phyloP scores from a whole-genome alignment of 2,329 filamentous ascomycete species.

The Cordyceps cicadae region DNA sequence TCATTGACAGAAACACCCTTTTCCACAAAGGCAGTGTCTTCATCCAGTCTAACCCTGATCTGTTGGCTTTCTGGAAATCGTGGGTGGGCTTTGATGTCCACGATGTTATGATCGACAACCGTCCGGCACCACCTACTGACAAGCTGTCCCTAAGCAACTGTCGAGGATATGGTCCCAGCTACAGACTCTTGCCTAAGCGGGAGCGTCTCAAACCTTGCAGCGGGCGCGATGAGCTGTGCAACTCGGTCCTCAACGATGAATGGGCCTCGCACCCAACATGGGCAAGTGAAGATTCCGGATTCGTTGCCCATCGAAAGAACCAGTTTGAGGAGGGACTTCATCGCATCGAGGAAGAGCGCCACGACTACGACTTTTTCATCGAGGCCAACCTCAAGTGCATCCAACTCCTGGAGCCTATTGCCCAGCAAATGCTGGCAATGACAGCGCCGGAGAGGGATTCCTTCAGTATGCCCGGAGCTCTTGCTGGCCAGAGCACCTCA shows the following conservation, averaged over 20 bases:
- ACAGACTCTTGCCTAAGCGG: constrained; percentile 80
- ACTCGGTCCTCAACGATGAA: constrained; percentile 88
- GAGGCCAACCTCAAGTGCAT: constrained; percentile 93
- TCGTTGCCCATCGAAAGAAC: constrained; percentile 96
- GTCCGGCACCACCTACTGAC: constrained; percentile 64
- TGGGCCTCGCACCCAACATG: constrained; percentile 99
- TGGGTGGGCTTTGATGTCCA: constrained; percentile 73
- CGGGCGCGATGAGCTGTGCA: constrained; percentile 89
- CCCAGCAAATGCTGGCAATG: constrained; percentile 80
- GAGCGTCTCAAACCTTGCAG: constrained; percentile 89
- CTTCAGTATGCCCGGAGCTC: constrained; percentile 73
- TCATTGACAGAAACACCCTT: constrained; percentile 79
- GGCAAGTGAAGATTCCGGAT: constrained; percentile 96
- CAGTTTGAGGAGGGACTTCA: constrained; percentile 89
- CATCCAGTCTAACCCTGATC: constrained; percentile 77
- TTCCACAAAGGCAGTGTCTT: constrained; percentile 77
- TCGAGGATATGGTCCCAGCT: constrained; percentile 89
- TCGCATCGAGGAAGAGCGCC: constrained; percentile 92
- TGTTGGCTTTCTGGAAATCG: constrained; percentile 80
- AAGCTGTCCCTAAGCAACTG: constrained; percentile 93
- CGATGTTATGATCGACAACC: constrained; percentile 72
- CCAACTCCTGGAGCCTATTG: constrained; percentile 88
- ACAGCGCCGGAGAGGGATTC: constrained; percentile 59
- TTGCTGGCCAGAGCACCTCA: constrained; percentile 88
- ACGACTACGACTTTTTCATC: constrained; percentile 98